Conservation (phyloP, 106 monocot genomes). For the Alisma plantagoaquatica region DNA sequence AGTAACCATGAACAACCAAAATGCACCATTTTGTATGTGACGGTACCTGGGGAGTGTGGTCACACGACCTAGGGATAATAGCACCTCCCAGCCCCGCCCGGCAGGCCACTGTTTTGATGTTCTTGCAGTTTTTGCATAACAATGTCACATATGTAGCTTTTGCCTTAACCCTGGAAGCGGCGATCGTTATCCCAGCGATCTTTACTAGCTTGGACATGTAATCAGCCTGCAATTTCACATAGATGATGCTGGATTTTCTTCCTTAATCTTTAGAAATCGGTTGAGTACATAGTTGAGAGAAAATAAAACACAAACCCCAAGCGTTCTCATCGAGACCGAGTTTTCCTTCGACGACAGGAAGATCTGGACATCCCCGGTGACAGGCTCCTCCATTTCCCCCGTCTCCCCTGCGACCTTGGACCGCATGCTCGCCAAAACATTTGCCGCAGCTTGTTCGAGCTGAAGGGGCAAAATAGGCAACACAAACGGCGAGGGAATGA, state of each 20-base stretch:
- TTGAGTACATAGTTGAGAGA: neutral
- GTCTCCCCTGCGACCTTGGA: constrained; percentile 84
- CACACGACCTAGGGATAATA: constrained; percentile 90
- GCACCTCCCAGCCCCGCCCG: constrained; percentile 95
- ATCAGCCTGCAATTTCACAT: constrained; percentile 44
- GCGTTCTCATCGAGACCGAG: constrained; percentile 60
- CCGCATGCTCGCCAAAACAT: constrained; percentile 79
- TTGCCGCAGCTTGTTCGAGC: constrained; percentile 88
- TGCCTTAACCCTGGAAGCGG: constrained; percentile 92
- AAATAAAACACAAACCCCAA: constrained; percentile 46
- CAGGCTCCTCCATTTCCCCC: constrained; percentile 95
- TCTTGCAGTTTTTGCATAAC: constrained; percentile 92
- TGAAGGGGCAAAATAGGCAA: too few relatives aligned
- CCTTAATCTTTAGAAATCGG: neutral
- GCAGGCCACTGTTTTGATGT: constrained; percentile 60
- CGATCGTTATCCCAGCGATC: constrained; percentile 87
- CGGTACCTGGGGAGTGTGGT: constrained; percentile 73
- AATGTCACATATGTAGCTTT: constrained; percentile 96
- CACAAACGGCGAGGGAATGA: constrained; percentile 2
- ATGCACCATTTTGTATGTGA: too few relatives aligned
- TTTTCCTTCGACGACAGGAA: constrained; percentile 89
- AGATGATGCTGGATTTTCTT: too few relatives aligned
- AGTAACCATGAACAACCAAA: too few relatives aligned
- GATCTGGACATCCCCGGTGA: constrained; percentile 84
- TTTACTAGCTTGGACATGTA: constrained; percentile 97